Percentiles rank a stretch among this genome's conserved stretches.
Conservation (phyloP, 345 rosid genomes). For the Anacardium occidentale region DNA sequence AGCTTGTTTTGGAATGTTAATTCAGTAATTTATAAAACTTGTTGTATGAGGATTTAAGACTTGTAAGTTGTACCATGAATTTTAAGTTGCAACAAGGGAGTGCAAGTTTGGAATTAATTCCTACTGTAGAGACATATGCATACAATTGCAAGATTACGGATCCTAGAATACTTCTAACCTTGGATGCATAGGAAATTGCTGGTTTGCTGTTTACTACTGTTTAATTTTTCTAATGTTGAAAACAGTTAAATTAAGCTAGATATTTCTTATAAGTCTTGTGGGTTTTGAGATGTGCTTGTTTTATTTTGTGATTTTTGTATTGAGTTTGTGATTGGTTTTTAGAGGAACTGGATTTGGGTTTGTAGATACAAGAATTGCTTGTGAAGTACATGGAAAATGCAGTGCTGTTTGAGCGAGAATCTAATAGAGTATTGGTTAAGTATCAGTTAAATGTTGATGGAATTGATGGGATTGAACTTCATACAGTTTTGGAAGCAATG, state of each 20-base stretch:
- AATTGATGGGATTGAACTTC: slow-evolving; percentile 53
- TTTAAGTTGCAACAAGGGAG: too few species aligned
- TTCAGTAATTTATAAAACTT: background rate
- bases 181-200: background rate
- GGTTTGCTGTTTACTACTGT: background rate
- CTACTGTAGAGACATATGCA: background rate
- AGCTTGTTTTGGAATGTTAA: background rate
- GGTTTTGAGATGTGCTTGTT: slow-evolving; percentile 17
- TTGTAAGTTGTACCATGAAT: too few species aligned
- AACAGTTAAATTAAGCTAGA: background rate
- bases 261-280: background rate
- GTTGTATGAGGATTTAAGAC: background rate
- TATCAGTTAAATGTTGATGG: slow-evolving; percentile 48
- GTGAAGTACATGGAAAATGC: slow-evolving; percentile 67
- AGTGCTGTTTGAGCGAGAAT: slow-evolving; percentile 60
- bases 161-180: background rate
- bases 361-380: slow-evolving; percentile 92
- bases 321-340: slow-evolving; percentile 42
- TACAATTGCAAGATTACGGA: background rate
- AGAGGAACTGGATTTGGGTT: slow-evolving; percentile 61
- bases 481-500: slow-evolving; percentile 69
- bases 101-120: background rate
- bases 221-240: too few species aligned
- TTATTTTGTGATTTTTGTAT: slow-evolving; percentile 39
- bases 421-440: slow-evolving; percentile 48